phyloP scores from a whole-genome alignment of 306 rosid genomes.

The Clitoria ternatea region DNA sequence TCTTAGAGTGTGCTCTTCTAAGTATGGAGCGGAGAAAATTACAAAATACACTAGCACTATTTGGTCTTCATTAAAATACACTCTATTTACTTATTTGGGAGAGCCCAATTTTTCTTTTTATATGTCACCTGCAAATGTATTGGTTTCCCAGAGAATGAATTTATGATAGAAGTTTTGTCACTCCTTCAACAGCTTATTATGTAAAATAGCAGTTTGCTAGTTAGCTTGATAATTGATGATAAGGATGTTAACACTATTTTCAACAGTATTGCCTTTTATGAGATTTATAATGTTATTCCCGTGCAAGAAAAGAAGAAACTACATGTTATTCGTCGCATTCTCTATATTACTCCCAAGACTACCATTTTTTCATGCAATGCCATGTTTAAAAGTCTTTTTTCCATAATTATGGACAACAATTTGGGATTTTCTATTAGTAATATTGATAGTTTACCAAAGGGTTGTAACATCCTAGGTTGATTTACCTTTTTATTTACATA shows the following conservation, averaged over 20 bases:
- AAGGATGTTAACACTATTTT: constrained; percentile 57
- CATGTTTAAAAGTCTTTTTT: constrained; percentile 56
- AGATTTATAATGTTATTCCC: constrained; percentile 43
- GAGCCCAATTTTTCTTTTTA: constrained; percentile 42
- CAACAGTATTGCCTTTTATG: constrained; percentile 43
- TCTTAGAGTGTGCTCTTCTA: constrained; percentile 50
- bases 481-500: too few species aligned
- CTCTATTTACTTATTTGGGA: constrained; percentile 45
- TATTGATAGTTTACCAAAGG: constrained; percentile 24
- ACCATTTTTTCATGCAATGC: constrained; percentile 60
- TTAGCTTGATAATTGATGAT: too few species aligned
- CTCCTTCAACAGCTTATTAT: too few species aligned
- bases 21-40: constrained; percentile 80
- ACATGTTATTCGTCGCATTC: constrained; percentile 60
- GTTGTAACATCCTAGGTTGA: too few species aligned
- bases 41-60: too few species aligned
- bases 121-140: constrained; percentile 38
- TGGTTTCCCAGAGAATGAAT: too few species aligned
- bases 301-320: constrained; percentile 55
- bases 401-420: constrained; percentile 44
- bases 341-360: constrained; percentile 47
- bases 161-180: too few species aligned
- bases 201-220: too few species aligned
- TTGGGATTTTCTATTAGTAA: constrained; percentile 37
- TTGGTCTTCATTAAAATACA: constrained; percentile 63